These are phyloP conservation scores for Aureobasidium pullulans DNA, from an alignment of 2,329 filamentous ascomycete genomes.

Conservation along the genomic window DNA sequence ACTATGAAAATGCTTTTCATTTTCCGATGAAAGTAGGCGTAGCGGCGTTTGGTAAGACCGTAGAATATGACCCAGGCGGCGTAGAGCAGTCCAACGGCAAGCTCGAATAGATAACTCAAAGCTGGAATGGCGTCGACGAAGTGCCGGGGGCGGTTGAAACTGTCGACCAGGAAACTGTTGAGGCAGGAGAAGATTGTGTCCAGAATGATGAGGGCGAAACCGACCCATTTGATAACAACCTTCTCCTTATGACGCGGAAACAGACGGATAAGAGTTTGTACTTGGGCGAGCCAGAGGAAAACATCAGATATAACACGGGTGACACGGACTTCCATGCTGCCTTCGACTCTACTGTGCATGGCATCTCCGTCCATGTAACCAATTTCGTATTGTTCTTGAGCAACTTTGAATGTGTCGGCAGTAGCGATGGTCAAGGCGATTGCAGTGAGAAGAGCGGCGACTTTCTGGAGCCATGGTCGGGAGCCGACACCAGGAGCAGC, in stretches of 20 bases:
- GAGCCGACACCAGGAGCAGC: slow-evolving; percentile 79
- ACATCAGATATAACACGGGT: slow-evolving; percentile 91
- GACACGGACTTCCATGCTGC: slow-evolving; percentile 77
- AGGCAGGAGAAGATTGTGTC: slow-evolving; percentile 87
- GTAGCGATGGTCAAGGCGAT: slow-evolving; percentile 91
- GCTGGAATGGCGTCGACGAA: slow-evolving; percentile 90
- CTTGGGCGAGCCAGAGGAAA: slow-evolving; percentile 94
- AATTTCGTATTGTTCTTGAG: slow-evolving; percentile 68
- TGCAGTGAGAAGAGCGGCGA: slow-evolving; percentile 55
- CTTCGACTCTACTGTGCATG: slow-evolving; percentile 72
- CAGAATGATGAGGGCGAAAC: slow-evolving; percentile 84
- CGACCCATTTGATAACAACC: slow-evolving; percentile 97
- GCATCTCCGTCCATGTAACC: slow-evolving; percentile 73
- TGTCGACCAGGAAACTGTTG: slow-evolving; percentile 68
- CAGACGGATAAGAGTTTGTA: slow-evolving; percentile 88
- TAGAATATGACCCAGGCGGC: slow-evolving; percentile 94
- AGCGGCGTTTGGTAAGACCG: slow-evolving; percentile 81
- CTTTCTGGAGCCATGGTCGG: slow-evolving; percentile 81
- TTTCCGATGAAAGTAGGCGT: slow-evolving; percentile 80
- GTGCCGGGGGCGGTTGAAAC: slow-evolving; percentile 57
- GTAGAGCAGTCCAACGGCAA: slow-evolving; percentile 79
- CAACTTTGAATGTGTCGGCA: slow-evolving; percentile 80
- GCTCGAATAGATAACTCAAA: slow-evolving; percentile 81
- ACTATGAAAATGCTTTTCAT: slow-evolving; percentile 86
- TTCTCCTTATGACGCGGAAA: slow-evolving; percentile 97